phyloP scores from a whole-genome alignment of 2,329 filamentous ascomycete species.

The Epicoccum sorghinum region DNA sequence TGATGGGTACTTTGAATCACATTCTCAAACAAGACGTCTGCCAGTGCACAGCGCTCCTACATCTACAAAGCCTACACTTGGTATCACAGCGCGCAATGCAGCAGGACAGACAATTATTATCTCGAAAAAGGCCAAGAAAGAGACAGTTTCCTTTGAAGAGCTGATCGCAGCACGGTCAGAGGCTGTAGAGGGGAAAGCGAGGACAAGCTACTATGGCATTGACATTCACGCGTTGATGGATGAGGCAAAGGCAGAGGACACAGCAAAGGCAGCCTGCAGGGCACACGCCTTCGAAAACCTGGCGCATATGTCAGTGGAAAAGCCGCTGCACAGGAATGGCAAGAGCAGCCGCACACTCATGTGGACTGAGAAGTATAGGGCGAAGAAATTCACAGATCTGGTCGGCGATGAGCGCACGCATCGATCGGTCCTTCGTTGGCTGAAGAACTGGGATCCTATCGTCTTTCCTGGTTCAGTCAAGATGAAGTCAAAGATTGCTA shows the following conservation, averaged over 20 bases:
- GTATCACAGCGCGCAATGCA: constrained; percentile 53
- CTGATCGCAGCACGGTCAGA: constrained; percentile 72
- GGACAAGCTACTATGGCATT: constrained; percentile 86
- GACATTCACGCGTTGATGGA: constrained; percentile 86
- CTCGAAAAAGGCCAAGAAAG: constrained; percentile 58
- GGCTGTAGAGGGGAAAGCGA: constrained; percentile 68
- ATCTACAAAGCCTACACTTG: constrained; percentile 26
- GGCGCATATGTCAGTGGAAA: constrained; percentile 49
- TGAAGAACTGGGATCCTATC: constrained; percentile 91
- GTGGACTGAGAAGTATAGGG: constrained; percentile 98
- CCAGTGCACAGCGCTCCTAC: constrained; percentile 18
- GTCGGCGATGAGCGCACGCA: constrained; percentile 96
- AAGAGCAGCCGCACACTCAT: constrained; percentile 61
- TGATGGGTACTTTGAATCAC: constrained; percentile 36
- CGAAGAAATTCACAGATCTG: constrained; percentile 87
- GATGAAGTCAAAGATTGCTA: constrained; percentile 57
- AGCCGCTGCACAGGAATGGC: constrained; percentile 23
- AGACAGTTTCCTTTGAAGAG: constrained; percentile 65
- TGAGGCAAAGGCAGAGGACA: constrained; percentile 67
- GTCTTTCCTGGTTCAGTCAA: constrained; percentile 82
- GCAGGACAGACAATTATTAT: constrained; percentile 64
- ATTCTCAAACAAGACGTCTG: constrained; percentile 24
- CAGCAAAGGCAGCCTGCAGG: constrained; percentile 44
- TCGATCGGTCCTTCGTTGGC: constrained; percentile 85
- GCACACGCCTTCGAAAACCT: constrained; percentile 29